Evolutionary conservation across 257 asterid genomes (phyloP), one percentile per base, ranked within the genome.

Genomic region (Lycium barbarum): DNA sequence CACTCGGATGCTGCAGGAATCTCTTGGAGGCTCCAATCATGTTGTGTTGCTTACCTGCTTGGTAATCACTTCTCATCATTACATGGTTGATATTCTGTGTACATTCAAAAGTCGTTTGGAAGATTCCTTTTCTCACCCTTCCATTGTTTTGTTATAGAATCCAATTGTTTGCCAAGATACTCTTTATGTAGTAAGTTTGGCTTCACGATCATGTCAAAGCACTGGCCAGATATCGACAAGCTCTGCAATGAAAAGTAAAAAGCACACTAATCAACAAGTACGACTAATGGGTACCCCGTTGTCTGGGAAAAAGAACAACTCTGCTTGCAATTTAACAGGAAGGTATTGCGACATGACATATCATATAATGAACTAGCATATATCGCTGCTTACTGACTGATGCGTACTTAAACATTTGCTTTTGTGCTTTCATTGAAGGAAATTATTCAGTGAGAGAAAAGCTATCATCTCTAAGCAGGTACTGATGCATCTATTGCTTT

Each of bases 1-100:
- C 67, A 94, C 99, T 81, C 93, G 92, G 65, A 88, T 96, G 43
- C 85, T 94, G 68, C 94, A 94, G 89, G 99, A 93, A 83, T 96
- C 96, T 35, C 93, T 96, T 85, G 92, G 92, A 26, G 93, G 95
- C 78, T 85, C 88, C 84, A 93, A 90, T 91, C 94, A 38, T 81
- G 91, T 89, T 17, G 71, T 96, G 83, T 84, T 96, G 90, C 87
- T 96, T 40, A 86, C 94, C 86, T 93, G 97, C 90, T 87, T 94
- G 98, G 98, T 96, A 93, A 18, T 89, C 43, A 20, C 81, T 87
- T 82, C 57, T 71, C 15, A 36, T 80, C 71, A 38, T 47, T 53
- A 55, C 35, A 45, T 38, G 73, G 81, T 72, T 66, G 51, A 82
- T 55, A 70, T 35, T 84, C 62, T 35, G 65, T 73, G 57, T 73